Conservation (phyloP, 2,329 filamentous ascomycete species). For the Ophiosphaerella korrae region DNA sequence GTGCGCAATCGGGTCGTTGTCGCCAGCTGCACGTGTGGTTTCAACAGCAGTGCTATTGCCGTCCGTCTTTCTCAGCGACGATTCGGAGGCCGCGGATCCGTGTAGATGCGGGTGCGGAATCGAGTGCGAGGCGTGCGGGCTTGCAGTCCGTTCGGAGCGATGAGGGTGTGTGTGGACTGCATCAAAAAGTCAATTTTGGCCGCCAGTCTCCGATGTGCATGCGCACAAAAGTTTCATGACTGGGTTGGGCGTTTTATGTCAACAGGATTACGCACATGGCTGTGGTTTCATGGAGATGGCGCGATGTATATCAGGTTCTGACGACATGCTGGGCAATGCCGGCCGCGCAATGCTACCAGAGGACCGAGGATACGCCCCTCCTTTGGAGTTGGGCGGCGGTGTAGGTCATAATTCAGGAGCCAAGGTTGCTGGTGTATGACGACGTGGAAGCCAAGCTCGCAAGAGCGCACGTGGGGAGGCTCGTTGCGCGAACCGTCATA, state of each 20-base stretch:
- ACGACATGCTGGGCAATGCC: slow-evolving; percentile 32
- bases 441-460: slow-evolving; percentile 5
- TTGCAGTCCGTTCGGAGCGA: slow-evolving; percentile 35
- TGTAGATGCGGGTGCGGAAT: slow-evolving; percentile 15
- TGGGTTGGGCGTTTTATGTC: background rate
- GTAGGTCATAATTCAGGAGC: background rate
- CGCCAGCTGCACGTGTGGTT: slow-evolving; percentile 29
- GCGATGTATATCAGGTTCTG: slow-evolving; percentile 54
- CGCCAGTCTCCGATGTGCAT: slow-evolving; percentile 11
- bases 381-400: background rate
- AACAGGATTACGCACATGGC: slow-evolving; percentile 33
- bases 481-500: background rate
- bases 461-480: slow-evolving; percentile 5
- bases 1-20: slow-evolving; percentile 41
- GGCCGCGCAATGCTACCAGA: background rate
- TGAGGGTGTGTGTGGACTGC: slow-evolving; percentile 34
- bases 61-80: slow-evolving; percentile 25
- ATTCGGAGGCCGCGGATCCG: slow-evolving; percentile 13
- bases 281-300: slow-evolving; percentile 55
- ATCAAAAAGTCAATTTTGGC: slow-evolving; percentile 24
- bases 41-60: slow-evolving; percentile 50
- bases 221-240: background rate
- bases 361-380: background rate
- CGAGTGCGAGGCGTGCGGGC: slow-evolving; percentile 26
- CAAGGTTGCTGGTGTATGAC: slow-evolving; percentile 3